These are phyloP conservation scores for Tetraselmis striata DNA, from an alignment of 139 green algal species.

Conservation along the genomic window DNA sequence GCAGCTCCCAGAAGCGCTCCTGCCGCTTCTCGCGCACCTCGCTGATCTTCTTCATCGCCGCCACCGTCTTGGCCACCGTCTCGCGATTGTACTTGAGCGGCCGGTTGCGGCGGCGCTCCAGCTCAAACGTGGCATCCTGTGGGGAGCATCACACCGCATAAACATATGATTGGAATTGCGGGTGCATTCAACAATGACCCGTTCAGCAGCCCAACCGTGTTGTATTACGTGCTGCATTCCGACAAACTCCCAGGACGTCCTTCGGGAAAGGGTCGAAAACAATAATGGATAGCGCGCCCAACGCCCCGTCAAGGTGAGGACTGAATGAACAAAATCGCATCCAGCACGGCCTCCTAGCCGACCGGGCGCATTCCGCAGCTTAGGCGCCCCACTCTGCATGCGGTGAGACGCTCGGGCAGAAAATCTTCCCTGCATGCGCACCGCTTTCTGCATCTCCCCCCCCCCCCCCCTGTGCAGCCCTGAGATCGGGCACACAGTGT, in stretches of 20 bases:
- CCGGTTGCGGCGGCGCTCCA: slow-evolving; percentile 90
- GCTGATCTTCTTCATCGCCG: slow-evolving; percentile 83
- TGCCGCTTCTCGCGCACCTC: slow-evolving; percentile 66
- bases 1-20: slow-evolving; percentile 81
- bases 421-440: too few relatives aligned
- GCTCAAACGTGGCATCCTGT: slow-evolving; percentile 90
- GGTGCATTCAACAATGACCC: too few relatives aligned
- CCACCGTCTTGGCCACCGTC: slow-evolving; percentile 81
- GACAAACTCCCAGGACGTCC: too few relatives aligned
- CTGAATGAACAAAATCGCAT: not conserved
- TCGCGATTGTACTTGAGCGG: slow-evolving; percentile 94
- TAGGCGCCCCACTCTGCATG: not conserved
- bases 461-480: too few relatives aligned
- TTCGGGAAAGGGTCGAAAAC: too few relatives aligned
- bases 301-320: too few relatives aligned
- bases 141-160: slow-evolving; percentile 2
- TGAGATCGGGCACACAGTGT: too few relatives aligned
- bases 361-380: not conserved
- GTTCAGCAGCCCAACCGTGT: too few relatives aligned
- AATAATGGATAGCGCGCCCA: too few relatives aligned
- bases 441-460: too few relatives aligned
- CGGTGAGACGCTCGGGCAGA: not conserved
- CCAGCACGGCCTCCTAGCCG: not conserved
- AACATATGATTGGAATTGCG: slow-evolving; percentile 4
- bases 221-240: too few relatives aligned